phyloP scores from a whole-genome alignment of 225 moss, liverwort and hornwort genomes.

The Marchantia paleacea region DNA sequence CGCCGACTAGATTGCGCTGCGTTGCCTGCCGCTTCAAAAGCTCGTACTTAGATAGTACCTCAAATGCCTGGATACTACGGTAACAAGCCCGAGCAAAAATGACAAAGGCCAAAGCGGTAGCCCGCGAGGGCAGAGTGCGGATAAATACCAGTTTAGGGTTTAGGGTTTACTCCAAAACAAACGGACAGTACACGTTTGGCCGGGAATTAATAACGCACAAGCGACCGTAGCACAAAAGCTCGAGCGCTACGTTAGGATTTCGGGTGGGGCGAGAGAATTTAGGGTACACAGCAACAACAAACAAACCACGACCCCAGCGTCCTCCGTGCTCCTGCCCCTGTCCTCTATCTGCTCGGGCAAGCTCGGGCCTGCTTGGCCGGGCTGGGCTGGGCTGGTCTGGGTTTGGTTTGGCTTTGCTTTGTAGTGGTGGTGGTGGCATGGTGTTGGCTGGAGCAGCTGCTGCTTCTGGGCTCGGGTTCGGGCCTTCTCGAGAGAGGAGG shows the following conservation, averaged over 20 bases:
- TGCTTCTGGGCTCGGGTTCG: too few relatives aligned
- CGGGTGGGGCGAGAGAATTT: conserved; percentile 2
- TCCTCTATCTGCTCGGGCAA: not conserved
- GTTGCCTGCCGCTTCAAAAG: too few relatives aligned
- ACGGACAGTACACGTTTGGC: not conserved
- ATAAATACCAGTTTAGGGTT: not conserved
- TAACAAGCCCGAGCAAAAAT: too few relatives aligned
- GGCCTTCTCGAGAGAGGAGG: not conserved
- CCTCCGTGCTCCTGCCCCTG: not conserved
- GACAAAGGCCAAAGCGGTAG: too few relatives aligned
- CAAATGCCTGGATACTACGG: too few relatives aligned
- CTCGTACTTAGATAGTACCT: too few relatives aligned
- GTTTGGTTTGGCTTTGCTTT: not conserved
- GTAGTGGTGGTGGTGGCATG: too few relatives aligned
- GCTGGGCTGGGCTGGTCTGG: not conserved
- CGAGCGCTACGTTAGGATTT: not conserved
- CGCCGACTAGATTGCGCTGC: too few relatives aligned
- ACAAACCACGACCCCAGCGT: not conserved
- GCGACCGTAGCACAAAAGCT: not conserved
- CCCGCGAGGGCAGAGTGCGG: not conserved
- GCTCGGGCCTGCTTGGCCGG: not conserved
- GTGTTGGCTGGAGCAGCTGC: too few relatives aligned
- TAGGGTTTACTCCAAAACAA: conserved; percentile 1
- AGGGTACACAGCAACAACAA: not conserved
- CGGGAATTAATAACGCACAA: not conserved